These are phyloP conservation scores for Oldenlandia corymbosa DNA, from an alignment of 257 asterid species.

Conservation along the genomic window DNA sequence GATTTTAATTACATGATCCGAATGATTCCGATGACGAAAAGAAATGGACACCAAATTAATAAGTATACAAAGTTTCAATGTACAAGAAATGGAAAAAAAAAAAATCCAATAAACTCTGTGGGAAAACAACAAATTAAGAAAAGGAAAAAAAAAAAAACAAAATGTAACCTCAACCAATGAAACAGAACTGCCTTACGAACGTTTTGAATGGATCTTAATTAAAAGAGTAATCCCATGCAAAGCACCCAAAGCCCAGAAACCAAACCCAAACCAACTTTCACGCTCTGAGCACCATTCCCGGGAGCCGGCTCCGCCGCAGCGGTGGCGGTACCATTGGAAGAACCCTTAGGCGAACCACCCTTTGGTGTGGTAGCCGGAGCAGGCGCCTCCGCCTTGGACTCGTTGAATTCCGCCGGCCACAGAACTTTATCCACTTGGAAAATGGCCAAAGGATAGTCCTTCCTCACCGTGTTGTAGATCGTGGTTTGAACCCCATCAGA, in stretches of 20 bases:
- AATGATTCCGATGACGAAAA: too few species aligned
- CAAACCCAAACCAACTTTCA: constrained; percentile 22
- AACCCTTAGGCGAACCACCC: constrained; percentile 7
- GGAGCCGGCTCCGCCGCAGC: constrained; percentile 26
- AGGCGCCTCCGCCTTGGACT: constrained; percentile 38
- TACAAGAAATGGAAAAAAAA: background rate
- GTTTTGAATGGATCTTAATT: background rate
- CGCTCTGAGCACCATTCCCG: constrained; percentile 14
- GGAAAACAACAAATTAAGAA: background rate
- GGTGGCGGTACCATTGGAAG: constrained; percentile 19
- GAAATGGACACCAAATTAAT: too few species aligned
- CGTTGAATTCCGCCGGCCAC: constrained; percentile 43
- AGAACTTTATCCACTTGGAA: constrained; percentile 70
- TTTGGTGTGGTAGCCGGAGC: constrained; percentile 38
- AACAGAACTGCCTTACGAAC: background rate
- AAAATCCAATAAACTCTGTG: too few species aligned
- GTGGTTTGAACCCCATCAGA: constrained; percentile 47
- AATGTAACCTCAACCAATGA: too few species aligned
- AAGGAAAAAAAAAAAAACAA: too few species aligned
- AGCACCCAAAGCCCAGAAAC: constrained; percentile 22
- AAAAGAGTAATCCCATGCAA: constrained; percentile 17
- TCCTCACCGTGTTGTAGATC: constrained; percentile 44
- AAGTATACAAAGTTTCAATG: too few species aligned
- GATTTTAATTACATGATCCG: background rate
- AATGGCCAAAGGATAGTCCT: constrained; percentile 59